Base-by-base conservation (phyloP, 352 stramenopile genomes). In the Globisporangium emineosum region DNA sequence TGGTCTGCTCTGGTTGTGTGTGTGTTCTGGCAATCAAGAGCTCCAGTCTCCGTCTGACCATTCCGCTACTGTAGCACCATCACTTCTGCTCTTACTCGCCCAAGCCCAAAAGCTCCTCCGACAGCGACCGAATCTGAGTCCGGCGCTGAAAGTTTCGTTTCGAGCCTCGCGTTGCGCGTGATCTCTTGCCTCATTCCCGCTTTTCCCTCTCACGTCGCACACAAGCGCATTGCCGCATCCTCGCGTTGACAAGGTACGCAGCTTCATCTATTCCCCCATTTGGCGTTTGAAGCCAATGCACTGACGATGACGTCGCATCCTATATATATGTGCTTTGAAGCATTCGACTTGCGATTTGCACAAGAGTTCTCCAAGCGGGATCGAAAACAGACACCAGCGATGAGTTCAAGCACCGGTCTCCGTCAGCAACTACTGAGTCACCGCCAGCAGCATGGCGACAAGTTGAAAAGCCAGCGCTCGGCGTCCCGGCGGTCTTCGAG, bases 361-460 rank as follows among this genome's bases (percentile, higher is more conserved):
- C 50, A 33, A 30, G 8, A 53, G 21, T 30, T 54, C 25, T 29
- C 23, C 17, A 12, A 47, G 40, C 40, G 19, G 40, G 21, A 19
- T 47, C 40, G 6, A 47, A 21, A 23, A 23, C 50, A 56, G 27
- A 56, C 27, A 57, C 29, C 17, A 27, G n/a, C 9, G 19, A 57
- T 57, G 51, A 57, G 17, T 29, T 42, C 51, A 32, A 57, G 51
- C 29, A 57, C 51, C 29, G 29, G 27, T 40, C 27, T 57, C 35
- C 51, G 51, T 21, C 51, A 57, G 51, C 51, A 57, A 13, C 29
- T 42, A 1, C 51, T 27, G 19, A 57, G 8, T 9, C 51, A 40
- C 27, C 51, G 51, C 19, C 51, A 57, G 19, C 19, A n/a, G 9
- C 29, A 57, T 15, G 29, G 27, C 17, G 51, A 40, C 29, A 42